phyloP scores from a whole-genome alignment of 1,284 basidiomycete species.

The Coniophora puteana region DNA sequence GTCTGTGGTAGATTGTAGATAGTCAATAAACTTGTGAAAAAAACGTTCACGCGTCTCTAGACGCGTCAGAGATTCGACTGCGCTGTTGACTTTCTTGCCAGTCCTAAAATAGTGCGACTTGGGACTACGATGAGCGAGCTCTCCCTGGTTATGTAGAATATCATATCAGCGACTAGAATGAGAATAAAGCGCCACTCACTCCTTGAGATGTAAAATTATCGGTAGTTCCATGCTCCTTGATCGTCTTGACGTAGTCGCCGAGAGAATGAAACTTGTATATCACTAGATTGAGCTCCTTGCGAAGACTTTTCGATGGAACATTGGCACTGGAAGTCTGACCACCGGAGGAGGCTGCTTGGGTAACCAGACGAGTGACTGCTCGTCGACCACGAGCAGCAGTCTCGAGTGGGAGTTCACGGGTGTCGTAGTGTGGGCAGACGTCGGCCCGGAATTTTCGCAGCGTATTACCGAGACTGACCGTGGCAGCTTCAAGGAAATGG shows the following conservation, averaged over 20 bases:
- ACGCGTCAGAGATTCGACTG: too few relatives aligned
- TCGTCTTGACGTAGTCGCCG: slow-evolving; percentile 23
- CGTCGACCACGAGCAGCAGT: slow-evolving; percentile 12
- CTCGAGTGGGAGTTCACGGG: slow-evolving; percentile 24
- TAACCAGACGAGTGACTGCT: background rate
- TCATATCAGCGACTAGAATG: slow-evolving; percentile 7
- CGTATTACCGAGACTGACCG: slow-evolving; percentile 15
- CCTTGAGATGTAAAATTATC: slow-evolving; percentile 28
- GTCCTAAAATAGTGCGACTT: slow-evolving; percentile 29
- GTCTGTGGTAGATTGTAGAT: too few relatives aligned
- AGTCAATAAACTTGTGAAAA: too few relatives aligned
- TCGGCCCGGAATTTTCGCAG: slow-evolving; percentile 18
- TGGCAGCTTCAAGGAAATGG: slow-evolving; percentile 13
- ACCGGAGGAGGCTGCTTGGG: background rate
- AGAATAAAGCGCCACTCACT: slow-evolving; percentile 21
- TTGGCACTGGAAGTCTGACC: background rate
- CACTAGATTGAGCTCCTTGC: slow-evolving; percentile 18
- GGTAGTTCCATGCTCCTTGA: slow-evolving; percentile 26
- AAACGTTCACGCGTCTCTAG: too few relatives aligned
- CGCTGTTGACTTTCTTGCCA: slow-evolving; percentile 10
- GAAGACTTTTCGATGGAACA: background rate
- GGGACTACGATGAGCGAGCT: slow-evolving; percentile 5
- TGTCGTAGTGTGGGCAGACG: slow-evolving; percentile 17
- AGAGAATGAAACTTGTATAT: slow-evolving; percentile 29
- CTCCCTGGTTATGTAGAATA: slow-evolving; percentile 6